phyloP scores from a whole-genome alignment of 495 filamentous ascomycete species.

The Penicillium steckii region DNA sequence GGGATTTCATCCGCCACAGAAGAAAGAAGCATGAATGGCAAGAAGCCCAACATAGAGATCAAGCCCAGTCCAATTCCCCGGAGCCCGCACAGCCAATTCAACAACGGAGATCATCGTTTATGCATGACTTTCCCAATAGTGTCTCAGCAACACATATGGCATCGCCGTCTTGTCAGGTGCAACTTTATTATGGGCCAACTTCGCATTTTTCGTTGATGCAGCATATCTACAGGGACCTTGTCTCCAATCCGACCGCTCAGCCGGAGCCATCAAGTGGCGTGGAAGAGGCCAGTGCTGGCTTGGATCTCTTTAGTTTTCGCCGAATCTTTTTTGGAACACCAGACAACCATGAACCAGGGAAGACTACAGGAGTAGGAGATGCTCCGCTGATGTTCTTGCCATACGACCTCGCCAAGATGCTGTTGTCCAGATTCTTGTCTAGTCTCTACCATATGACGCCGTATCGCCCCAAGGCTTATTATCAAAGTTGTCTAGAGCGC shows the following conservation, averaged over 20 bases:
- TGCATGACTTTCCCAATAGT: slow-evolving; percentile 37
- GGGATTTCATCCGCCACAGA: slow-evolving; percentile 41
- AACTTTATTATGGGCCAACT: slow-evolving; percentile 47
- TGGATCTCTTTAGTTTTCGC: slow-evolving; percentile 46
- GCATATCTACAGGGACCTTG: slow-evolving; percentile 41
- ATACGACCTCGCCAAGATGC: slow-evolving; percentile 32
- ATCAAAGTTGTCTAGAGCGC: slow-evolving; percentile 29
- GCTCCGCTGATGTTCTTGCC: slow-evolving; percentile 36
- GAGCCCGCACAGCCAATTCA: slow-evolving; percentile 11
- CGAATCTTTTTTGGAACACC: slow-evolving; percentile 46
- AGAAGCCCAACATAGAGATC: slow-evolving; percentile 1
- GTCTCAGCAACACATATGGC: slow-evolving; percentile 46
- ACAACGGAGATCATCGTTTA: slow-evolving; percentile 22
- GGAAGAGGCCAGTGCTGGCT: slow-evolving; percentile 42
- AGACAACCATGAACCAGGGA: slow-evolving; percentile 28
- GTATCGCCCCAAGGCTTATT: slow-evolving; percentile 26
- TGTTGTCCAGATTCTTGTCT: slow-evolving; percentile 34
- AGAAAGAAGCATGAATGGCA: slow-evolving; percentile 32
- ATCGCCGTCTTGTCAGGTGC: slow-evolving; percentile 43
- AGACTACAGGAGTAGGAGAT: slow-evolving; percentile 12
- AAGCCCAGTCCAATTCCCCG: slow-evolving; percentile 15
- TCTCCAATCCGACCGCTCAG: slow-evolving; percentile 27
- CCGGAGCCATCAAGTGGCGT: slow-evolving; percentile 31
- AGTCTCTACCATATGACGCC: slow-evolving; percentile 36
- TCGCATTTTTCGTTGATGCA: slow-evolving; percentile 49